Evolutionary conservation across 140 eudicot species (phyloP).

Genomic region (Cichorium intybus): DNA sequence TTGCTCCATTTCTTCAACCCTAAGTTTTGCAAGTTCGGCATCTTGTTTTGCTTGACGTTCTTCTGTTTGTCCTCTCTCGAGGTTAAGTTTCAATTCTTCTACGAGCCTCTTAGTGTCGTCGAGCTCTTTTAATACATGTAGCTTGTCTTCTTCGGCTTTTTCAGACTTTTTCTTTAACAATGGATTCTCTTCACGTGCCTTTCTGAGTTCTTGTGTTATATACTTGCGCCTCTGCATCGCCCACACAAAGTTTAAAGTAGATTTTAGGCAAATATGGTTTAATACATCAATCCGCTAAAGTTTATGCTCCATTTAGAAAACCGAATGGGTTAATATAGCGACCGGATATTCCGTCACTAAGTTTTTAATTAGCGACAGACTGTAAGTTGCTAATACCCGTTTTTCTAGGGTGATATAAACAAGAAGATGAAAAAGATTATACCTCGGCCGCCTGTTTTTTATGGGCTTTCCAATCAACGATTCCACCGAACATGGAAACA

Average conservation of each 20-base stretch:
- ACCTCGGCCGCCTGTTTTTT: slow-evolving; percentile 66
- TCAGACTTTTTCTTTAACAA: slow-evolving; percentile 48
- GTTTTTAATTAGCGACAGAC: too few relatives aligned
- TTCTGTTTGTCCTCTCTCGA: slow-evolving; percentile 73
- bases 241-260: background rate
- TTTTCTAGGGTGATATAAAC: too few relatives aligned
- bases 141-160: slow-evolving; percentile 65
- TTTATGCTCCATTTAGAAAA: too few relatives aligned
- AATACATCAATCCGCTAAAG: too few relatives aligned
- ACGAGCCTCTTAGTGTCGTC: slow-evolving; percentile 57
- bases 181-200: slow-evolving; percentile 69
- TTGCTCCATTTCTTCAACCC: slow-evolving; percentile 81
- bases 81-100: slow-evolving; percentile 70
- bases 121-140: slow-evolving; percentile 52
- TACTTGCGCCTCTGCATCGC: slow-evolving; percentile 61
- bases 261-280: background rate
- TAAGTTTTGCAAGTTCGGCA: slow-evolving; percentile 66
- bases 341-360: too few relatives aligned
- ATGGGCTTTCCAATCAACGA: slow-evolving; percentile 89
- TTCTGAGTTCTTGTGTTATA: slow-evolving; percentile 64
- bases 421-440: slow-evolving; percentile 2
- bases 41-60: slow-evolving; percentile 87
- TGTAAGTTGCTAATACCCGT: too few relatives aligned
- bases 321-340: too few relatives aligned
- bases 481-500: slow-evolving; percentile 86